Conservation (phyloP, 2,329 filamentous ascomycete species). For the Ophiostoma ulmi region DNA sequence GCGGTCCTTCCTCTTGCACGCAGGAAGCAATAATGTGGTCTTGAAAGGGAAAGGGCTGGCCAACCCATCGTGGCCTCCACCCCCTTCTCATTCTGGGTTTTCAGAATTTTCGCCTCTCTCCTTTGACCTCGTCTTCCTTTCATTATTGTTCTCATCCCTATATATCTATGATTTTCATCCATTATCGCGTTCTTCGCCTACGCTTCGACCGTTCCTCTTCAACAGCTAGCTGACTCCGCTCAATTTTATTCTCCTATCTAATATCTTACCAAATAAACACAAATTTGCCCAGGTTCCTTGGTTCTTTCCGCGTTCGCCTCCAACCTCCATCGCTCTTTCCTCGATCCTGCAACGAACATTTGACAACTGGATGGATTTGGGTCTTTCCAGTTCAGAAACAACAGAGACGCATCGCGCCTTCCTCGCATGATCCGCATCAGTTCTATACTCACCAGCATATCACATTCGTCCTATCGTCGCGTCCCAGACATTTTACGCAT, state of each 20-base stretch:
- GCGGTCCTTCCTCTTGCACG: not conserved
- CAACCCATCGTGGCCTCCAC: slow-evolving; percentile 7
- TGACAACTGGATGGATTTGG: not conserved
- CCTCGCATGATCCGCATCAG: not conserved
- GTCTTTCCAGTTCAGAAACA: not conserved
- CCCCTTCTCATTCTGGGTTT: not conserved
- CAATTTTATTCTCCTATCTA: not conserved
- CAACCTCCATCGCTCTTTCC: not conserved
- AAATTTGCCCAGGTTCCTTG: slow-evolving; percentile 1
- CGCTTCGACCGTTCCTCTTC: not conserved
- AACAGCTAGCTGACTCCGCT: not conserved
- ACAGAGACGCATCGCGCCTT: not conserved
- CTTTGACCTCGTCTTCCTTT: not conserved
- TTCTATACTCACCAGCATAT: not conserved
- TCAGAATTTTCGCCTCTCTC: not conserved
- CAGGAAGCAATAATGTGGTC: not conserved
- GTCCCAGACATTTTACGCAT: not conserved
- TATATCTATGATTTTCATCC: not conserved
- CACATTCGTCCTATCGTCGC: not conserved
- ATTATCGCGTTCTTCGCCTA: not conserved
- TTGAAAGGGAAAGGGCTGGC: not conserved
- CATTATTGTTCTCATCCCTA: not conserved
- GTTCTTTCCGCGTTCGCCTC: not conserved
- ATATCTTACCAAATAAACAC: not conserved
- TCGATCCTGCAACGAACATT: not conserved